These are phyloP conservation scores for Scopulariopsis brevicaulis DNA, from an alignment of 2,329 filamentous ascomycete genomes.

Conservation along the genomic window DNA sequence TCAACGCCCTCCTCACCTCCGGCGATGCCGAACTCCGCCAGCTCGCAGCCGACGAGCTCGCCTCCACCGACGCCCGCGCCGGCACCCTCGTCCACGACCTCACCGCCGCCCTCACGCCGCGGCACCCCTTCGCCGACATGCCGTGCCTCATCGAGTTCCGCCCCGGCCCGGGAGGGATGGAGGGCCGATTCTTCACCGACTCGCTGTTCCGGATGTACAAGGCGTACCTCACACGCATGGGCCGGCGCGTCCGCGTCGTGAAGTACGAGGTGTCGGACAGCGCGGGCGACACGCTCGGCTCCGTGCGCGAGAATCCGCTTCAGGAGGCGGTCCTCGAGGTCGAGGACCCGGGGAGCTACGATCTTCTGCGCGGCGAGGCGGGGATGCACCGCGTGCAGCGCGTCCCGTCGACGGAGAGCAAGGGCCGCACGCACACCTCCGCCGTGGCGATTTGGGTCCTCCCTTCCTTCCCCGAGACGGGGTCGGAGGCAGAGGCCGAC, in stretches of 20 bases:
- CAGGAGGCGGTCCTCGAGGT: conserved; percentile 85
- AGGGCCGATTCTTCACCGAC: conserved; percentile 83
- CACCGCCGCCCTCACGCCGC: conserved; percentile 69
- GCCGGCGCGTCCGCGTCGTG: conserved; percentile 55
- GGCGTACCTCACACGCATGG: conserved; percentile 58
- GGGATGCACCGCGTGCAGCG: conserved; percentile 94
- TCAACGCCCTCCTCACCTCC: conserved; percentile 34
- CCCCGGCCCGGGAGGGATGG: conserved; percentile 82
- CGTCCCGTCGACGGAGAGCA: conserved; percentile 81
- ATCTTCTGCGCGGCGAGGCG: conserved; percentile 71
- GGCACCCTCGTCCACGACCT: conserved; percentile 53
- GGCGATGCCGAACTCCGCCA: conserved; percentile 60
- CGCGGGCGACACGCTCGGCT: conserved; percentile 36
- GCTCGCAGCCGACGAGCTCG: conserved; percentile 73
- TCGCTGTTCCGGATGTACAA: conserved; percentile 87
- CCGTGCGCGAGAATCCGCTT: conserved; percentile 55
- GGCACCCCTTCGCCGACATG: conserved; percentile 80
- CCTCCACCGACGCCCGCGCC: conserved; percentile 51
- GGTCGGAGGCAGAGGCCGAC: conserved; percentile 37
- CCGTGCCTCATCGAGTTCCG: conserved; percentile 88
- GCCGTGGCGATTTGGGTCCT: conserved; percentile 88
- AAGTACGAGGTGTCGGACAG: conserved; percentile 70
- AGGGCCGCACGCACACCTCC: conserved; percentile 86
- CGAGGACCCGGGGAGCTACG: conserved; percentile 66
- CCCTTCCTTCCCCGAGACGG: conserved; percentile 60